phyloP scores from a whole-genome alignment of 1,139 yeast species.

The Nakaseomyces uthaithaninus region DNA sequence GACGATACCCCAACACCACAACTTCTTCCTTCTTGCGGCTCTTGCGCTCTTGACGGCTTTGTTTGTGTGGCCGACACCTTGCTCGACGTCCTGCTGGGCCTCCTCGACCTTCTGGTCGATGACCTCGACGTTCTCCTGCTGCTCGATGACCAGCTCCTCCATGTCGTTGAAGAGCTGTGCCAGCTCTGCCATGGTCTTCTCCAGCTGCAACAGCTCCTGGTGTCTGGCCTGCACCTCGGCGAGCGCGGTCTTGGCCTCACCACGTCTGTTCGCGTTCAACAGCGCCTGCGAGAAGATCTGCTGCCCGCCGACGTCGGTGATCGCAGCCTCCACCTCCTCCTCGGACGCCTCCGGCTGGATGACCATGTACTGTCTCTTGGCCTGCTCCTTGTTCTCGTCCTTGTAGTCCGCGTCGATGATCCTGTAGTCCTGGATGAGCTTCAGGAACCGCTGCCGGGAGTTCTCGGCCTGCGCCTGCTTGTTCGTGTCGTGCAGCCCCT shows the following conservation, averaged over 20 bases:
- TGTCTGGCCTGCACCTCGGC: constrained; percentile 96
- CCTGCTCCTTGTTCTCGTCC: constrained; percentile 76
- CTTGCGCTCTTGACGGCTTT: constrained; percentile 85
- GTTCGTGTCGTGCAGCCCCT: constrained; percentile 64
- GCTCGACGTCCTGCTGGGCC: constrained; percentile 87
- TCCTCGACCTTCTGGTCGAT: constrained; percentile 72
- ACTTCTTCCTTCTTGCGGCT: constrained; percentile 85
- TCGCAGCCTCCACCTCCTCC: constrained; percentile 73
- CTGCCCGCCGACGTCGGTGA: constrained; percentile 76
- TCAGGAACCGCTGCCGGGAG: constrained; percentile 76
- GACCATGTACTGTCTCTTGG: constrained; percentile 86
- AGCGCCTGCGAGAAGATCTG: constrained; percentile 94
- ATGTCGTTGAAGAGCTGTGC: constrained; percentile 91
- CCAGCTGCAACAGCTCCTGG: constrained; percentile 89
- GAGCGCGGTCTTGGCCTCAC: constrained; percentile 92
- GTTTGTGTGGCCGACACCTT: constrained; percentile 90
- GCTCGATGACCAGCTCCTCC: constrained; percentile 95
- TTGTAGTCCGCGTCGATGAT: constrained; percentile 80
- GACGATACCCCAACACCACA: constrained; percentile 73
- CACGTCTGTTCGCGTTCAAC: constrained; percentile 85
- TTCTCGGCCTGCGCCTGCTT: constrained; percentile 88
- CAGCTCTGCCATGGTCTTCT: constrained; percentile 90
- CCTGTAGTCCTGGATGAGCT: constrained; percentile 78
- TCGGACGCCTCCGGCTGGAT: constrained; percentile 91
- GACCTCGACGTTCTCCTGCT: constrained; percentile 79